These are phyloP conservation scores for Citrus maxima DNA, from an alignment of 345 rosid genomes.

Conservation along the genomic window DNA sequence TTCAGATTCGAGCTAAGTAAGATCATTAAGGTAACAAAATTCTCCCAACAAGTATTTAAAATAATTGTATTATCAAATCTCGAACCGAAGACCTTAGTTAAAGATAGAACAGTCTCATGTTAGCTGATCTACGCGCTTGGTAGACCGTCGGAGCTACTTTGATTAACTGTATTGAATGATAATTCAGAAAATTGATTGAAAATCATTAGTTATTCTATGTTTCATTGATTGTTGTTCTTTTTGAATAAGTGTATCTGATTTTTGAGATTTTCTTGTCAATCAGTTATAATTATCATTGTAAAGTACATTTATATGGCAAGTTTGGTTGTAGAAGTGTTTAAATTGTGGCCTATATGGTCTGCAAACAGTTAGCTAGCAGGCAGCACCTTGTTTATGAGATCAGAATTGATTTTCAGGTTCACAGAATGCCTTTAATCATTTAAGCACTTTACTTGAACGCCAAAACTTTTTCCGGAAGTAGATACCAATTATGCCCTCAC, in stretches of 20 bases:
- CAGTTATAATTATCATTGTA: neutral
- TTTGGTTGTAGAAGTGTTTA: neutral
- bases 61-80: rapidly evolving
- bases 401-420: neutral
- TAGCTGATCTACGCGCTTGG: rapidly evolving
- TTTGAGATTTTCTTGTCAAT: neutral
- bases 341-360: neutral
- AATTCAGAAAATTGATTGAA: neutral
- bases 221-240: neutral
- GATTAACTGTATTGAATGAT: neutral
- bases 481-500: neutral
- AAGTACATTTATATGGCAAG: neutral
- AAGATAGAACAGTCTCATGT: no score
- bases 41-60: no score
- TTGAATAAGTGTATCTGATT: neutral
- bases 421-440: neutral
- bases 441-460: neutral
- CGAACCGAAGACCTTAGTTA: rapidly evolving
- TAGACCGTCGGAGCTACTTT: neutral
- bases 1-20: rapidly evolving
- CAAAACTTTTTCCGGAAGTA: no score
- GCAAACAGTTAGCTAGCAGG: neutral
- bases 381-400: neutral
- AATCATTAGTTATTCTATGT: neutral
- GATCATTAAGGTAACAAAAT: rapidly evolving